Conservation (phyloP, 495 filamentous ascomycete species). For the Eremomyces bilateralis region DNA sequence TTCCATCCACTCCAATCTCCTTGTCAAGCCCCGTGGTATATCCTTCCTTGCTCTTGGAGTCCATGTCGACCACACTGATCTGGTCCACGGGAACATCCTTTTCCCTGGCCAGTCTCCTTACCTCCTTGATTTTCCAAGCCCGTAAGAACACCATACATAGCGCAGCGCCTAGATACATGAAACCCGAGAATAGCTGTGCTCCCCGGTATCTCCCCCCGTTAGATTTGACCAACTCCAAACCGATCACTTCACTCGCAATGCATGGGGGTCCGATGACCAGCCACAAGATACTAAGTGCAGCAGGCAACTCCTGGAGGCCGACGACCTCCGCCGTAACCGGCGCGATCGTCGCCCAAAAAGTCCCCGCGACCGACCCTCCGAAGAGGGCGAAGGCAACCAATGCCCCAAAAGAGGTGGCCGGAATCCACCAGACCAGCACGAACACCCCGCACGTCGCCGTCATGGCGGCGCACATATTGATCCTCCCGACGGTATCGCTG, state of each 20-base stretch:
- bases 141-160: slow-evolving; percentile 30
- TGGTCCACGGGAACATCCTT: no score
- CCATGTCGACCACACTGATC: no score
- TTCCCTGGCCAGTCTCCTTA: no score
- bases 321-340: slow-evolving; percentile 65
- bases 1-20: no score
- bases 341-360: slow-evolving; percentile 50
- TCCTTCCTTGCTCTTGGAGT: no score
- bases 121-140: slow-evolving; percentile 42
- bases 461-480: slow-evolving; percentile 41
- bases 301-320: slow-evolving; percentile 46
- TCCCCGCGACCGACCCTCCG: slow-evolving; percentile 46
- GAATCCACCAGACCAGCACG: slow-evolving; percentile 48
- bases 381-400: slow-evolving; percentile 52
- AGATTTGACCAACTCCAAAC: slow-evolving; percentile 34
- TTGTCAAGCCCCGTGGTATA: no score
- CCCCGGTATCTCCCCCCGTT: slow-evolving; percentile 30
- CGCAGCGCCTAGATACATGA: slow-evolving; percentile 41
- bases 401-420: slow-evolving; percentile 38
- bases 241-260: slow-evolving; percentile 57
- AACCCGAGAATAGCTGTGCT: slow-evolving; percentile 43
- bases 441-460: slow-evolving; percentile 37
- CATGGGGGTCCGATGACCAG: slow-evolving; percentile 46
- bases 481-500: slow-evolving; percentile 41
- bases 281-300: slow-evolving; percentile 58